Percentiles rank a stretch among this genome's conserved stretches.
Evolutionary conservation across 2,329 filamentous ascomycete species (phyloP).

Genomic region (Trichoderma gracile): DNA sequence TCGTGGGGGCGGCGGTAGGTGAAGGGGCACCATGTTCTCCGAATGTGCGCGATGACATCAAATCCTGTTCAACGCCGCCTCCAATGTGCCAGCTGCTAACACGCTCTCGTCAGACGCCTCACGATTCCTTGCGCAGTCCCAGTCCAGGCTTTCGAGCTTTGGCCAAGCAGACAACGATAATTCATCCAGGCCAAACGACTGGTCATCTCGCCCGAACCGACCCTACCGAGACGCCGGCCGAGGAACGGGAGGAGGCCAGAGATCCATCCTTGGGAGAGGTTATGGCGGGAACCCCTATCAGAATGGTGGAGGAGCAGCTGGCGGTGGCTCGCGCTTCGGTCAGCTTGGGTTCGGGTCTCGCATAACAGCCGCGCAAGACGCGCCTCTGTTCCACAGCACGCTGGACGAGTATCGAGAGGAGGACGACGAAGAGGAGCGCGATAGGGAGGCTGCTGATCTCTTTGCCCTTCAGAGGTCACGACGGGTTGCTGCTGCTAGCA

Average conservation of each 20-base stretch:
- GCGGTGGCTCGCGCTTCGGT: slow-evolving; percentile 69
- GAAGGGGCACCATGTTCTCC: slow-evolving; percentile 54
- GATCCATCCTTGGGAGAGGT: slow-evolving; percentile 48
- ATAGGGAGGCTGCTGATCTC: slow-evolving; percentile 89
- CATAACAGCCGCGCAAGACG: slow-evolving; percentile 70
- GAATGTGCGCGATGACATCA: slow-evolving; percentile 68
- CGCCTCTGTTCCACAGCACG: slow-evolving; percentile 91
- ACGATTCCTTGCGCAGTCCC: slow-evolving; percentile 92
- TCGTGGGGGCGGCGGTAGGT: slow-evolving; percentile 39
- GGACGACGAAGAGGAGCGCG: slow-evolving; percentile 88
- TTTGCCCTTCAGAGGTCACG: slow-evolving; percentile 89
- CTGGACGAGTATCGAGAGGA: slow-evolving; percentile 89
- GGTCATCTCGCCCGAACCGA: slow-evolving; percentile 40
- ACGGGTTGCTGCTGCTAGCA: slow-evolving; percentile 80
- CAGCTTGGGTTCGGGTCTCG: slow-evolving; percentile 72
- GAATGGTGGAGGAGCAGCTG: slow-evolving; percentile 57
- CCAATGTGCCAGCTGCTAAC: slow-evolving; percentile 28
- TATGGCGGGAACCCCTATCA: slow-evolving; percentile 76
- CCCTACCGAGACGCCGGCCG: slow-evolving; percentile 38
- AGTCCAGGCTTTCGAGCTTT: slow-evolving; percentile 80
- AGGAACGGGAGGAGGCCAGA: slow-evolving; percentile 36
- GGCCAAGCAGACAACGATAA: slow-evolving; percentile 56
- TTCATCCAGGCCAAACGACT: slow-evolving; percentile 37
- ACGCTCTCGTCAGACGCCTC: slow-evolving; percentile 74
- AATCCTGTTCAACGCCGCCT: background rate